phyloP scores from a whole-genome alignment of 352 stramenopile species.

The Phytophthora pistaciae region DNA sequence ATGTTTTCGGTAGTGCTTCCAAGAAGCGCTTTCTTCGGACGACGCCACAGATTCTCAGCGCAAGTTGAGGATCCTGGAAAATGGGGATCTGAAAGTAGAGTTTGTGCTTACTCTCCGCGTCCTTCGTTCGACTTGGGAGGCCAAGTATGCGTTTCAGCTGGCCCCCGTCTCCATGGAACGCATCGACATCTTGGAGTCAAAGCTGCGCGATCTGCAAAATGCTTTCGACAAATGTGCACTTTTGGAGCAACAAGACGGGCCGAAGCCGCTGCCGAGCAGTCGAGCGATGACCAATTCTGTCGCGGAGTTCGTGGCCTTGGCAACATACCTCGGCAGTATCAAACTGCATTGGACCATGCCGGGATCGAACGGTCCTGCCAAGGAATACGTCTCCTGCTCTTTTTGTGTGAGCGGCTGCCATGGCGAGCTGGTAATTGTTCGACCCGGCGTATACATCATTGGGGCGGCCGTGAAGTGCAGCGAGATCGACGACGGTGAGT shows the following conservation, averaged over 20 bases:
- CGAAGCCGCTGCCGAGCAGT: not conserved
- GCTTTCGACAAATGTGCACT: not conserved
- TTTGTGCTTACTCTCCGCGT: no score
- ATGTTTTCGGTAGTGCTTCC: no score
- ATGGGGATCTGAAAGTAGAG: no score
- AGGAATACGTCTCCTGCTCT: no score
- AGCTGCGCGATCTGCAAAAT: no score
- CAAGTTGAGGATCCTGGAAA: no score
- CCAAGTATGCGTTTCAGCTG: no score
- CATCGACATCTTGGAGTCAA: no score
- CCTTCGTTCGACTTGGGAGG: no score
- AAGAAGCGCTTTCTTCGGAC: not conserved
- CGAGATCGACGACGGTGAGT: not conserved
- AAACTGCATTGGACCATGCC: not conserved
- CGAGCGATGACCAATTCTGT: not conserved
- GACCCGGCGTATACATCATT: not conserved
- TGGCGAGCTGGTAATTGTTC: not conserved
- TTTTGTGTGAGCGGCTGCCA: not conserved
- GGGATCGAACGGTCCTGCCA: not conserved
- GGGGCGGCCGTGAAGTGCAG: not conserved
- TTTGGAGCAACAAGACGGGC: no score
- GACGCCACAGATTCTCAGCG: not conserved
- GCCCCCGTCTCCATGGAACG: no score
- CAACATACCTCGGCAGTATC: not conserved
- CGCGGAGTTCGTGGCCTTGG: not conserved